phyloP scores from a whole-genome alignment of 495 filamentous ascomycete species.

The Podospora pseudoanserina region DNA sequence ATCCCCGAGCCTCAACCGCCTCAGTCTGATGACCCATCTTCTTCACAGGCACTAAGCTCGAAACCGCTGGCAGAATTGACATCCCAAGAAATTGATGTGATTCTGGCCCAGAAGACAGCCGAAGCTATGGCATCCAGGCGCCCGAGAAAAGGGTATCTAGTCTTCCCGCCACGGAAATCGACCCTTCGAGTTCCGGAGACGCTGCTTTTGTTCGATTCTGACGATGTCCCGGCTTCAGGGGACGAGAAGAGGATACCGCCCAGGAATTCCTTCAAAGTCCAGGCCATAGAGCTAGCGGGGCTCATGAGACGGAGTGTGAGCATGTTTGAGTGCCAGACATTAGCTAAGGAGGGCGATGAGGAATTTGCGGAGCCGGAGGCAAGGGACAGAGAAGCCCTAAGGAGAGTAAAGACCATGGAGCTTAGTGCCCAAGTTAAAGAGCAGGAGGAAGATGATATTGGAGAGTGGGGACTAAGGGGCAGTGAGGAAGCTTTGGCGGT shows the following conservation, averaged over 20 bases:
- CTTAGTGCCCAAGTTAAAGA: constrained; percentile 9
- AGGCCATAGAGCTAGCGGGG: constrained; percentile 35
- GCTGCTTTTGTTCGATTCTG: constrained; percentile 32
- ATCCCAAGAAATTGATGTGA: not conserved
- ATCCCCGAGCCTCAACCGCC: not conserved
- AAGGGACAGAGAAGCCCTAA: constrained; percentile 11
- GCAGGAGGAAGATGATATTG: not conserved
- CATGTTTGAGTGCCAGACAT: constrained; percentile 32
- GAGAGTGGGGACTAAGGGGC: constrained; percentile 13
- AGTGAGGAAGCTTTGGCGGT: constrained; percentile 19
- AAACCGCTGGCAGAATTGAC: not conserved
- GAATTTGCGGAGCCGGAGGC: constrained; percentile 20
- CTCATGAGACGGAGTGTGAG: constrained; percentile 40
- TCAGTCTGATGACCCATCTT: not conserved
- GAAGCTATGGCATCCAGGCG: constrained; percentile 10
- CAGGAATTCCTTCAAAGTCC: constrained; percentile 34
- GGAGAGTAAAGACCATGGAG: constrained; percentile 13
- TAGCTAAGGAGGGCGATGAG: constrained; percentile 23
- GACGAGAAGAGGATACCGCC: not conserved
- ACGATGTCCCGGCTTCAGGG: constrained; percentile 13
- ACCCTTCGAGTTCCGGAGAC: constrained; percentile 37
- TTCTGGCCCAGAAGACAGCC: constrained; percentile 1
- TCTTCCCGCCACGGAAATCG: constrained; percentile 37
- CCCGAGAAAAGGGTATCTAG: constrained; percentile 29
- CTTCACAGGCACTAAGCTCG: not conserved